Evolutionary conservation across 148 eudicot genomes (phyloP), one percentile per base, ranked within the genome.

Genomic region (Rhododendron mucronatum): DNA sequence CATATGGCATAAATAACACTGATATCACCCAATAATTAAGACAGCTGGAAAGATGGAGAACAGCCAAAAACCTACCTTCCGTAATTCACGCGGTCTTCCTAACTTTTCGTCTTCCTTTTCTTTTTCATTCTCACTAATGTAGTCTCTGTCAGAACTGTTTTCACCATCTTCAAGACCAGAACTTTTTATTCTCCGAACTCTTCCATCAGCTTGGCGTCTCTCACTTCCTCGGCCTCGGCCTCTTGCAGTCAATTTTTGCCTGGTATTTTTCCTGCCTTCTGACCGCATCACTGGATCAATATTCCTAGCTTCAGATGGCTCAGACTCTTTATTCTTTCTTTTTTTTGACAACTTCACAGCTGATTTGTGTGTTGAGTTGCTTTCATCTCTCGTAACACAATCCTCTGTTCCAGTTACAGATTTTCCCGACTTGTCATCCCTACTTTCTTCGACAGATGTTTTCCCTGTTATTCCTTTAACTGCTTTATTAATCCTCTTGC

Each of bases 401-500:
- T 73, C 74, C 86, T 83, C 86, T 59, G 44, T 77, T 83, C 28
- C 87, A 57, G 84, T 35, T 9, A 63, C 33, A 83, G 77, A 47
- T 50, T 86, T 80, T 73, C 50, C 91, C 16, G 86, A 45, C 48
- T 57, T 82, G 41, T 80, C 86, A 30, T 20, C 86, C 67, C 71
- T 85, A 74, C 53, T 75, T 65, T 83, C 87, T 47, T 35, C 78
- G 82, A 55, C 55, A 85, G 95, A 92, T 55, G 87, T 89, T 50
- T 91, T 88, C 80, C 93, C 92, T 33, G 90, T 87, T 78, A 94
- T 92, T 81, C 95, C 95, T 91, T 92, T 95, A 30, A 96, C 90
- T 83, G 99, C 98, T 83, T 95, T 91, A 55, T 90, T 90, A 55
- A 96, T 91, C 92, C 99, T 95, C 92, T 92, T 96, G 84, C 99